These are phyloP conservation scores for Paracoccidioides brasiliensis DNA, from an alignment of 2,329 filamentous ascomycete genomes.

Conservation along the genomic window DNA sequence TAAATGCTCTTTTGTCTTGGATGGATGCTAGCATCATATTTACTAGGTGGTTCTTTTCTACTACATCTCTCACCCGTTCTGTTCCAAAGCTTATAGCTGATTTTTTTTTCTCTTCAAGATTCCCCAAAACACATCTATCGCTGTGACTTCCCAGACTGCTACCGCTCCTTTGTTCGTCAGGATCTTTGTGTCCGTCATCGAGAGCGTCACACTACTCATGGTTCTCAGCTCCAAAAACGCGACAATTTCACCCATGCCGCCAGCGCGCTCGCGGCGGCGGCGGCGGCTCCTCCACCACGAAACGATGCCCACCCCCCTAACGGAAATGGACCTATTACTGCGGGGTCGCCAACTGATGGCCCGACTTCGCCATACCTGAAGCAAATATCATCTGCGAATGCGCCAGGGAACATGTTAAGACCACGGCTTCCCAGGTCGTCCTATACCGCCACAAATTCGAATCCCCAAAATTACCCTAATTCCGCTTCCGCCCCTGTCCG, in stretches of 20 bases:
- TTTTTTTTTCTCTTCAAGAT: slow-evolving; percentile 38
- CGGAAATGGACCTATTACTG: slow-evolving; percentile 20
- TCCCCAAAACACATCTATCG: slow-evolving; percentile 89
- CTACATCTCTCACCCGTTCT: not conserved
- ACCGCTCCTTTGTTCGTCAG: slow-evolving; percentile 80
- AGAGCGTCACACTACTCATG: slow-evolving; percentile 60
- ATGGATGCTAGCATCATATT: not conserved
- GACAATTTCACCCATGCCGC: slow-evolving; percentile 31
- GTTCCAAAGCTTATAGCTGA: slow-evolving; percentile 4
- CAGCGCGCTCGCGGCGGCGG: slow-evolving; percentile 10
- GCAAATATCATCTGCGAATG: not conserved
- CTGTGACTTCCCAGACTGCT: slow-evolving; percentile 85
- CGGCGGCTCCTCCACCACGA: slow-evolving; percentile 2
- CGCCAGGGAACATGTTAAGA: not conserved
- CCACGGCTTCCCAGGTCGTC: slow-evolving; percentile 6
- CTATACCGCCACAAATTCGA: slow-evolving; percentile 4
- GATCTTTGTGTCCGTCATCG: slow-evolving; percentile 80
- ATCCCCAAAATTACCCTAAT: slow-evolving; percentile 7
- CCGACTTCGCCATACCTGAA: slow-evolving; percentile 5
- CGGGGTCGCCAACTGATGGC: slow-evolving; percentile 6
- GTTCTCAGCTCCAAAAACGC: slow-evolving; percentile 39
- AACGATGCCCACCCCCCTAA: slow-evolving; percentile 5
- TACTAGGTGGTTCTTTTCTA: not conserved
- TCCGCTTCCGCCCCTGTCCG: slow-evolving; percentile 7
- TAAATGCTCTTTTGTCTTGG: not conserved